Evolutionary conservation across 2,329 filamentous ascomycete species (phyloP).

Genomic region (Tolypocladium sp.): DNA sequence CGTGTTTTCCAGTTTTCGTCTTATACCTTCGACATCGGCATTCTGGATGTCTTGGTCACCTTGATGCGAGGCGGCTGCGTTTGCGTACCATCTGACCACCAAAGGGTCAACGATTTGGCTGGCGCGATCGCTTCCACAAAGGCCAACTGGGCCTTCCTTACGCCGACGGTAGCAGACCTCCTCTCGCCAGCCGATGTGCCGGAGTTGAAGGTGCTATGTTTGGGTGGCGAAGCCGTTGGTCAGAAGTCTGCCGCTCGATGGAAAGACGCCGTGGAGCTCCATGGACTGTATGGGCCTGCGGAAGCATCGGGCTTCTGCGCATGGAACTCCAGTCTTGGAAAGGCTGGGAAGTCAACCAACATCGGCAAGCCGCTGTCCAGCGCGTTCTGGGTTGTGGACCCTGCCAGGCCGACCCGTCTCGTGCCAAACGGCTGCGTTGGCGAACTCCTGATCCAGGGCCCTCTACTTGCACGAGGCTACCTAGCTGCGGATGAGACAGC

Average conservation of each 20-base stretch:
- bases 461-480: slow-evolving; percentile 40
- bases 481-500: slow-evolving; percentile 34
- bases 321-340: background rate
- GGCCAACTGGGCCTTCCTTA: slow-evolving; percentile 1
- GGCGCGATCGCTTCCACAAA: slow-evolving; percentile 1
- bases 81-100: slow-evolving; percentile 8
- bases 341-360: background rate
- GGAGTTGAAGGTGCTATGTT: background rate
- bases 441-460: slow-evolving; percentile 26
- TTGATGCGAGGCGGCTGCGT: slow-evolving; percentile 7
- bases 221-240: slow-evolving; percentile 1
- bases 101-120: slow-evolving; percentile 7
- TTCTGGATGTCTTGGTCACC: slow-evolving; percentile 8
- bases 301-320: background rate
- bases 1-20: slow-evolving; percentile 10
- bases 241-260: background rate
- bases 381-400: slow-evolving; percentile 17
- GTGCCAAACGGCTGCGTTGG: slow-evolving; percentile 18
- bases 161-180: slow-evolving; percentile 5
- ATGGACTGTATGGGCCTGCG: background rate
- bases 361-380: background rate
- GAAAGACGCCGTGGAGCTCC: background rate
- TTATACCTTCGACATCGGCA: slow-evolving; percentile 9
- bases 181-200: slow-evolving; percentile 1
- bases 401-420: slow-evolving; percentile 12